Percentiles rank a stretch among this genome's conserved stretches.
Conservation (phyloP, 768 basidiomycete genomes). For the Auriculariales sp. region DNA sequence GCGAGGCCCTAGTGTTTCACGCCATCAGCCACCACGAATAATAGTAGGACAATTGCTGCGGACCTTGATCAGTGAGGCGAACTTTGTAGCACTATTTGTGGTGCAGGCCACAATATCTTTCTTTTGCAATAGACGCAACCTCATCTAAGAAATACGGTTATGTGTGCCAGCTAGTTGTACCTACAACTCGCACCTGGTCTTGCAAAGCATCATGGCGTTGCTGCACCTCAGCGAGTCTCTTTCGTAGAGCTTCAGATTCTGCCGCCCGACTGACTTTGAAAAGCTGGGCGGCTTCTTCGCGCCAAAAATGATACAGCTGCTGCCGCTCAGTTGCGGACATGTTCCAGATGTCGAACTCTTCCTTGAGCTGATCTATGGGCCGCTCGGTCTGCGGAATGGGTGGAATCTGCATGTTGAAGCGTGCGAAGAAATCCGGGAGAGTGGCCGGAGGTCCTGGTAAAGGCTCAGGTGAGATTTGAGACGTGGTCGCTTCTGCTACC, state of each 20-base stretch:
- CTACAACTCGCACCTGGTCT: neutral
- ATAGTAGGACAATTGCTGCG: constrained; percentile 2
- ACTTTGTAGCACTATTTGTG: constrained; percentile 62
- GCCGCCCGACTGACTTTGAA: constrained; percentile 16
- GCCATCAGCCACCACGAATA: neutral
- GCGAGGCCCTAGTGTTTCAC: constrained; percentile 41
- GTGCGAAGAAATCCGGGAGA: constrained; percentile 19
- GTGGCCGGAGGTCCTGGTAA: neutral
- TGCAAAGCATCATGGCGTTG: neutral
- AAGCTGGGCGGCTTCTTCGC: constrained; percentile 21
- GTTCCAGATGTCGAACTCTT: constrained; percentile 30
- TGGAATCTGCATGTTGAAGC: constrained; percentile 25
- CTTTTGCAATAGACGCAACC: constrained; percentile 35
- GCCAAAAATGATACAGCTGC: constrained; percentile 32
- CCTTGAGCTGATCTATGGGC: constrained; percentile 22
- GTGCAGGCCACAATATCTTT: constrained; percentile 63
- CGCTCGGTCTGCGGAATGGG: constrained; percentile 22
- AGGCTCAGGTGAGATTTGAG: neutral
- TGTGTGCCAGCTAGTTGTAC: neutral
- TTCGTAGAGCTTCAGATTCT: constrained; percentile 35
- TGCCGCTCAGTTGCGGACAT: constrained; percentile 37
- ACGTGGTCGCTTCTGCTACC: neutral
- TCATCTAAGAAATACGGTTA: constrained; percentile 22
- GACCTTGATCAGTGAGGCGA: constrained; percentile 43
- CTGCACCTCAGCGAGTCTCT: constrained; percentile 30